These are phyloP conservation scores for Moesziomyces aphidis DNA, from an alignment of 1,284 basidiomycete genomes.

Conservation along the genomic window DNA sequence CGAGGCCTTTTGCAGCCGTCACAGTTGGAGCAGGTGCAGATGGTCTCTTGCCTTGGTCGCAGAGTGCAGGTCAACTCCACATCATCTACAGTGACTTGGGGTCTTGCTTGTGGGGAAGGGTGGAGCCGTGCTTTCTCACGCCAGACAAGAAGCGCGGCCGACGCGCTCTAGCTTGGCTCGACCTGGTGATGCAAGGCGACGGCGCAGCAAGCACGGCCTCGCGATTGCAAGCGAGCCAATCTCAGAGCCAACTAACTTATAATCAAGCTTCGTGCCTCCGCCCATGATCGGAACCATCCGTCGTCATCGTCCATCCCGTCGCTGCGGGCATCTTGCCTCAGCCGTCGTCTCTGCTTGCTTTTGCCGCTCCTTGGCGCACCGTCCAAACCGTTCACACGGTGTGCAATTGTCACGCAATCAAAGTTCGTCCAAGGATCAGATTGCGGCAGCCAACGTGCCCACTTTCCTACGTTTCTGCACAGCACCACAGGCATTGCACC, in stretches of 20 bases:
- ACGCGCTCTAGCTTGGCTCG: neutral
- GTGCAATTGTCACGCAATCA: neutral
- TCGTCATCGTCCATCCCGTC: neutral
- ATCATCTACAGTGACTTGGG: too few relatives aligned
- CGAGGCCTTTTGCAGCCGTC: neutral
- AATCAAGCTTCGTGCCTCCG: constrained; percentile 9
- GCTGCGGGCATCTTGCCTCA: neutral
- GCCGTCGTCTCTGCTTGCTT: neutral
- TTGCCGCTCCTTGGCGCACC: neutral
- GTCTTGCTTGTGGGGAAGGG: neutral
- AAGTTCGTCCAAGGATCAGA: neutral
- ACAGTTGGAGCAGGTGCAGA: too few relatives aligned
- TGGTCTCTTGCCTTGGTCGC: too few relatives aligned
- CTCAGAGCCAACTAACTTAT: neutral
- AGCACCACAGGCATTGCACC: neutral
- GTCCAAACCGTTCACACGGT: neutral
- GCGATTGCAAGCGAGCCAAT: neutral
- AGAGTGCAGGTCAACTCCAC: neutral
- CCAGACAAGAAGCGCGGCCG: too few relatives aligned
- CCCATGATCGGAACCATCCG: constrained; percentile 3
- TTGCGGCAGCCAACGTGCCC: neutral
- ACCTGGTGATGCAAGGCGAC: constrained; percentile 12
- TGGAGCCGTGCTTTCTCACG: neutral
- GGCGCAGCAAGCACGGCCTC: neutral
- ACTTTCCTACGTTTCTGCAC: neutral